Evolutionary conservation across 257 asterid genomes (phyloP), one percentile per base, ranked within the genome.

Genomic region (Capsicum rhomboideum): DNA sequence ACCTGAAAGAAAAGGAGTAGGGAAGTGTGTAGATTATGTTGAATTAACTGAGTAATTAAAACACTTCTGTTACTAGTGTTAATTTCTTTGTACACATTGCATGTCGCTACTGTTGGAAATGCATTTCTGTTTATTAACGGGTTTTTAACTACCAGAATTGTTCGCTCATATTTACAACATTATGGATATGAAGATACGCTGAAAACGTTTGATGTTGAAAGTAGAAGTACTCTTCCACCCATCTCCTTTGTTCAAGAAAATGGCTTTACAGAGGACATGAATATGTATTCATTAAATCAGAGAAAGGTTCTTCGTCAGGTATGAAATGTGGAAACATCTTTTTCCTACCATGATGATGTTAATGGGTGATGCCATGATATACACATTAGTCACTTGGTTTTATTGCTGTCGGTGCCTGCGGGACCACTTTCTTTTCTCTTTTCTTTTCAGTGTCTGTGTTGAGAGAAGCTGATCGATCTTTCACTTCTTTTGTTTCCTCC

Each of bases 181-280:
- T 93, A 97, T 81, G 99, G 99, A 85, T 97, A 97, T 84, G 95
- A 91, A 87, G 98, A 92, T 85, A 97, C 98, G 52, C 96, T 97
- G 67, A 83, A 90, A 82, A 84, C 87, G 71, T 89, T 97, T 64
- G 97, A 95, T 55, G 71, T 87, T 87, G 97, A 96, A 80, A 93
- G 92, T 77, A 84, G 87, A 91, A 90, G 90, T 88, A 91, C 90
- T 16, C 82, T 92, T 84, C 96, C 99, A 40, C 97, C 98, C 46
- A 88, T 90, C 86, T 79, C 93, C 44, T 83, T 90, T 75, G 91
- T 69, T 80, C 90, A 89, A 52, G 98, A 93, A 84, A 93, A 90
- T 80, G 91, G 92, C 59, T 86, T 75, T 74, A 83, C 71, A 74
- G 96, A 92, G 83, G 94, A 89, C 23, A 93, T 91, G 31, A 78